Base-by-base conservation (phyloP, 768 basidiomycete species). In the Boletellus emodensis region DNA sequence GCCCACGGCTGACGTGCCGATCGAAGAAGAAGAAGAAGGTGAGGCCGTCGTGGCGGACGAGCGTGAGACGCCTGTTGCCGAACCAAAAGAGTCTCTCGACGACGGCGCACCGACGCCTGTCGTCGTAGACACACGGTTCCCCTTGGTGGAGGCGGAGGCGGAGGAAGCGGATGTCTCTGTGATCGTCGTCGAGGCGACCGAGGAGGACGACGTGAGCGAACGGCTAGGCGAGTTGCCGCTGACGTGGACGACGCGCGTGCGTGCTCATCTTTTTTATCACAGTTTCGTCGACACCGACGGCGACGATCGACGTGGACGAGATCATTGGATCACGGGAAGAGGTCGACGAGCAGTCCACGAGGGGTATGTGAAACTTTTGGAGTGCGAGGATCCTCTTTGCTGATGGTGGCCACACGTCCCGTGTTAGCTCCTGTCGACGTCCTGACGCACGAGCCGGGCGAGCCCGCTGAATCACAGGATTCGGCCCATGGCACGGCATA, bases 331-430 rank as follows among this genome's bases (percentile, higher is more conserved):
- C 32, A 8, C 42, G 40, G 33, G 36, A 48, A 17, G 44, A 26
- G 2, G 39, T 24, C 14, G 40, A 40, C 36, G 46, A 49, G 20
- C 28, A 9, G 17, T 6, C 48, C 26, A 36, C 40, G 49, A n/a
- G 36, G 10, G 24, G 59, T 55, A n/a, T 59, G 60, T 55, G 43
- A 5, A 24, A 3, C 6, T 24, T n/a, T n/a, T n/a, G n/a, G n/a
- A n/a, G n/a, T n/a, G n/a, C n/a, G n/a, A n/a, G n/a, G n/a, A n/a
- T n/a, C n/a, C n/a, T n/a, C n/a, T n/a, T n/a, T n/a, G n/a, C n/a
- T n/a, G n/a, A n/a, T n/a, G n/a, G n/a, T n/a, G n/a, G n/a, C n/a
- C n/a, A n/a, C n/a, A n/a, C n/a, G n/a, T n/a, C n/a, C n/a, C n/a
- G n/a, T n/a, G n/a, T n/a, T n/a, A 10, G 18, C 41, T 4, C 18